Base-by-base conservation (phyloP, 1,284 basidiomycete species). In the Tilletia caries region DNA sequence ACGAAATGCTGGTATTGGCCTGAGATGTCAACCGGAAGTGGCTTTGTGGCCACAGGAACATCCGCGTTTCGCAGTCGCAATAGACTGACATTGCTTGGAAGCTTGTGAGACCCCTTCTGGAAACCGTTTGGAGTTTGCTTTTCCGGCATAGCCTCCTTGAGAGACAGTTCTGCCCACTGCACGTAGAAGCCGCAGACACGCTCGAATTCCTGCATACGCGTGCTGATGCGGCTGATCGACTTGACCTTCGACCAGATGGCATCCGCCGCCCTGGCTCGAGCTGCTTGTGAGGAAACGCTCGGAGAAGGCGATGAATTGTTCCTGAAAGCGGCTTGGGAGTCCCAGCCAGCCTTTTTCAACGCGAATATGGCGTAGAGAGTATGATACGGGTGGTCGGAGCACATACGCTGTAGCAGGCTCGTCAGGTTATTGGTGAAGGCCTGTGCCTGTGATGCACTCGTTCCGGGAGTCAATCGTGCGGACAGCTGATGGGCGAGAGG, bases 351-450 rank as follows among this genome's bases (percentile, higher is more conserved):
- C 68, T 75, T 75, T 70, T 75, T 66, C 58, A 82, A 67, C 0
- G 91, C 91, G 80, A 91, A 92, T 15, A 98, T 88, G 75, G 95
- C 92, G 83, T 95, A 96, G 5, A 97, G 85, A 74, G 89, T 91
- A 80, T 98, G 96, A 84, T 93, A 98, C 0, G 95, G 95, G 82
- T 98, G 96, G 67, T 98, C 92, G 65, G 84, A 84, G 76, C 91
- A 91, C 87, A 98, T 91, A 12, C 91, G 88, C 1, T 88, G 70
- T 23, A 98, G 86, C 23, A 96, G 84, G 0, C 76, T 82, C 69
- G 89, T 88, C 8, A 98, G 86, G 68, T 86, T 88, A 15, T 84
- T 78, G 23, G 27, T 32, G 29, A 37, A 37, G n/a, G 37, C 23
- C 6, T 10, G 32, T 15, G 33, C 27, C 15, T 66, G 46, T n/a